These are phyloP conservation scores for Entonaema liquescens DNA, from an alignment of 495 filamentous ascomycete species.

Conservation along the genomic window DNA sequence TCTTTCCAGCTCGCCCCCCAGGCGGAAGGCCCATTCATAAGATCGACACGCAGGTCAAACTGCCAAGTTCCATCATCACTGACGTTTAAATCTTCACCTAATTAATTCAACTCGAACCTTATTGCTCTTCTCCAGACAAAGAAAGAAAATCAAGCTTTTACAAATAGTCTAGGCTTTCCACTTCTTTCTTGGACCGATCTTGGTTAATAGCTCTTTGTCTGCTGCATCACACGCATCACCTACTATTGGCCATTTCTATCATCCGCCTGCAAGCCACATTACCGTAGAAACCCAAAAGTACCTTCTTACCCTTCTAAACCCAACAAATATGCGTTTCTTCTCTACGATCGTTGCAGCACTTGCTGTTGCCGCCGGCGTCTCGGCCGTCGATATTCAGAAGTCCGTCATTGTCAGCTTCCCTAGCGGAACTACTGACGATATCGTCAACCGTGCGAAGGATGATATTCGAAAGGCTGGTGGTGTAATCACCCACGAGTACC, in stretches of 20 bases:
- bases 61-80: constrained; percentile 4
- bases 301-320: neutral
- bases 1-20: neutral
- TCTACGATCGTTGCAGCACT: constrained; percentile 64
- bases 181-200: neutral
- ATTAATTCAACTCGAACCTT: neutral
- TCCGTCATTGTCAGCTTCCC: constrained; percentile 82
- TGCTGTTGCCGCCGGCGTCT: constrained; percentile 61
- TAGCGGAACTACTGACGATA: constrained; percentile 71
- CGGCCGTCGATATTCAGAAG: constrained; percentile 66
- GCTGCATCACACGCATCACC: neutral
- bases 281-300: neutral
- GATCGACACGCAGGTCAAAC: constrained; percentile 2
- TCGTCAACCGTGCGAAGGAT: constrained; percentile 74
- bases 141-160: neutral
- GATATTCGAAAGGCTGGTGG: constrained; percentile 73
- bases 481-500: constrained; percentile 64
- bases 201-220: neutral
- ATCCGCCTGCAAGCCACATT: constrained; percentile 1
- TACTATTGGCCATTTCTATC: neutral
- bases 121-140: neutral
- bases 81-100: neutral
- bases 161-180: neutral
- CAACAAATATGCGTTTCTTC: constrained; percentile 64
- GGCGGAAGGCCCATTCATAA: neutral